phyloP scores from a whole-genome alignment of 768 basidiomycete genomes.

The Boletellus emodensis region DNA sequence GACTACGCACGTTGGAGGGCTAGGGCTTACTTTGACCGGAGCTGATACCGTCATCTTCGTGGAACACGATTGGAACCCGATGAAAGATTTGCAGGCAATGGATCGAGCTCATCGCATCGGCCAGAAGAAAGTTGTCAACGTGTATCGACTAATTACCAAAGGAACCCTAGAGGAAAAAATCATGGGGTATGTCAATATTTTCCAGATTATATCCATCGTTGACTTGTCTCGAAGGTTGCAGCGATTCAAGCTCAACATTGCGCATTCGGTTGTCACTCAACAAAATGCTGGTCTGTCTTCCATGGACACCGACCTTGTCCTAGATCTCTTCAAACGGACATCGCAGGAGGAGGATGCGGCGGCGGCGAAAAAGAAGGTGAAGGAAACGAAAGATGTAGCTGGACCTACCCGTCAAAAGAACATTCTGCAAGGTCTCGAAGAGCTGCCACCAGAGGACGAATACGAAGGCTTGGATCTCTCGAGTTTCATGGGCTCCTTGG shows the following conservation, averaged over 20 bases:
- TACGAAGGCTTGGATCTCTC: constrained; percentile 84
- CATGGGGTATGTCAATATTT: constrained; percentile 72
- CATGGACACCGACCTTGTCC: constrained; percentile 96
- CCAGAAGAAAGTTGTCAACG: constrained; percentile 98
- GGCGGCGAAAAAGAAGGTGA: constrained; percentile 46
- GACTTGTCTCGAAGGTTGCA: constrained; percentile 60
- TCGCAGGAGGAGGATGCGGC: constrained; percentile 70
- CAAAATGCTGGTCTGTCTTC: constrained; percentile 91
- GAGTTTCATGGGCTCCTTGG: constrained; percentile 84
- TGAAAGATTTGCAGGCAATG: constrained; percentile 99
- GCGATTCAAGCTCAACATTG: constrained; percentile 98
- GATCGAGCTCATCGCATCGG: constrained; percentile 97
- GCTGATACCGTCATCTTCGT: constrained; percentile 99
- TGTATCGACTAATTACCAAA: constrained; percentile 94
- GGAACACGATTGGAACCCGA: constrained; percentile 99
- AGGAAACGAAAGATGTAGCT: constrained; percentile 49
- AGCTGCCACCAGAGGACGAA: constrained; percentile 88
- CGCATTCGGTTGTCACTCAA: constrained; percentile 93
- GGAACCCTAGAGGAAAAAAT: constrained; percentile 99
- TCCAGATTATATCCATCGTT: neutral
- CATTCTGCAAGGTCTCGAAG: constrained; percentile 84
- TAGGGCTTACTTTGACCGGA: constrained; percentile 93
- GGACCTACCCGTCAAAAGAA: constrained; percentile 75
- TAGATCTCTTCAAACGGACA: constrained; percentile 87
- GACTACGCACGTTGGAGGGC: constrained; percentile 95